Conservation (phyloP, 2,329 filamentous ascomycete genomes). For the Fonsecaea pedrosoi region DNA sequence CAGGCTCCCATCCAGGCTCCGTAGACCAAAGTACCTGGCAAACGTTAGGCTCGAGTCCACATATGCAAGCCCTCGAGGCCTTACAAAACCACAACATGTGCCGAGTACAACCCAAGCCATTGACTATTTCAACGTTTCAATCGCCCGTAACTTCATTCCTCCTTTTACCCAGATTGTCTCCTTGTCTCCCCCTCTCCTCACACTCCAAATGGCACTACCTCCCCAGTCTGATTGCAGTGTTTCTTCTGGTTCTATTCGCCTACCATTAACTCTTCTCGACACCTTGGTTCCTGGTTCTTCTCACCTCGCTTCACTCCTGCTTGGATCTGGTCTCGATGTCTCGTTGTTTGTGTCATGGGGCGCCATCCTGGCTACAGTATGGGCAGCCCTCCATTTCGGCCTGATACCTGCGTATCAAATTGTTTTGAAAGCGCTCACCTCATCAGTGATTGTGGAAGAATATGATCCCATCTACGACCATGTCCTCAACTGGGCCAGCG, state of each 20-base stretch:
- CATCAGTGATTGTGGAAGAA: slow-evolving; percentile 59
- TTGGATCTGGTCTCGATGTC: slow-evolving; percentile 56
- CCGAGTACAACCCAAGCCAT: background rate
- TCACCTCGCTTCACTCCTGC: slow-evolving; percentile 53
- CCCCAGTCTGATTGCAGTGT: slow-evolving; percentile 3
- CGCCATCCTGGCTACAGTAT: slow-evolving; percentile 51
- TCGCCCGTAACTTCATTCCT: background rate
- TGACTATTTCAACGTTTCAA: background rate
- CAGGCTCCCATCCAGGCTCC: slow-evolving; percentile 3
- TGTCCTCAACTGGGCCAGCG: slow-evolving; percentile 65
- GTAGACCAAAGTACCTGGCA: background rate
- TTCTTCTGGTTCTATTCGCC: slow-evolving; percentile 41
- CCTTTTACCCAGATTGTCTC: background rate
- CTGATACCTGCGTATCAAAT: slow-evolving; percentile 43
- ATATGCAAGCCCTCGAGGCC: background rate
- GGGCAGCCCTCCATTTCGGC: slow-evolving; percentile 48
- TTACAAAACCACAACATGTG: background rate
- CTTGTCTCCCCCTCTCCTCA: background rate
- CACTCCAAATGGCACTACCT: slow-evolving; percentile 9
- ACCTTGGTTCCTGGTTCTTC: slow-evolving; percentile 59
- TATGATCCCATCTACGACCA: slow-evolving; percentile 66
- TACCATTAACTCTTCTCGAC: slow-evolving; percentile 57
- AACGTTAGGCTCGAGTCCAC: background rate
- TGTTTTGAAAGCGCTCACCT: slow-evolving; percentile 50
- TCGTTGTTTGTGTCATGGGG: slow-evolving; percentile 54